Evolutionary conservation across 176 grass and related monocot species (phyloP).

Genomic region (Raddia distichophylla): DNA sequence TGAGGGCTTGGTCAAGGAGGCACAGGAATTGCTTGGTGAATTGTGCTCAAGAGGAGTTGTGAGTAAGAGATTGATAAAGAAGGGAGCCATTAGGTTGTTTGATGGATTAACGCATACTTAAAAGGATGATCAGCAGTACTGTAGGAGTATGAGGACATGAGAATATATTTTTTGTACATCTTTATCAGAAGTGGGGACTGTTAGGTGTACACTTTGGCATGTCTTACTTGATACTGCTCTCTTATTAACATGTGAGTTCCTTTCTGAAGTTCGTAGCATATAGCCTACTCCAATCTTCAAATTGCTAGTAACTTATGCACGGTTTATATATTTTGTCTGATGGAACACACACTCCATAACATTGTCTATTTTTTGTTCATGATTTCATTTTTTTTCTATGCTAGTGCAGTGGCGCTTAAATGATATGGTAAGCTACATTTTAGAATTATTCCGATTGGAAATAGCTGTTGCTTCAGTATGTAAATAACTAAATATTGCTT

Average conservation of each 20-base stretch:
- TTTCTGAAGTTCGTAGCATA: conserved; percentile 14
- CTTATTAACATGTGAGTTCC: conserved; percentile 35
- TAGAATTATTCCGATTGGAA: not conserved
- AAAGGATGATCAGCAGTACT: not conserved
- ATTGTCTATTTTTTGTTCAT: conserved; percentile 19
- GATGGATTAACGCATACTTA: conserved; percentile 18
- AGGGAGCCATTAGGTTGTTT: conserved; percentile 43
- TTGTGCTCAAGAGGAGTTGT: conserved; percentile 44
- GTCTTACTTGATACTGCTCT: conserved; percentile 6
- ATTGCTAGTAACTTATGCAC: not conserved
- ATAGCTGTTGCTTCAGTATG: not conserved
- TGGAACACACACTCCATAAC: not conserved
- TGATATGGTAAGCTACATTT: not conserved
- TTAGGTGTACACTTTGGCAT: conserved; percentile 1
- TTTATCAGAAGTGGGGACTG: conserved; percentile 11
- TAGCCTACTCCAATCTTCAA: not conserved
- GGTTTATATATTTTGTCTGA: not conserved
- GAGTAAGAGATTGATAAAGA: conserved; percentile 44
- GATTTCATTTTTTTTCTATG: not conserved
- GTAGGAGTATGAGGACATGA: not conserved
- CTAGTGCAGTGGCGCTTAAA: not conserved
- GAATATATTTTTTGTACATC: conserved; percentile 13
- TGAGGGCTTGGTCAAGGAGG: conserved; percentile 49
- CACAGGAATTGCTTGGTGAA: conserved; percentile 43
- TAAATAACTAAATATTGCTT: not conserved